These are phyloP conservation scores for Lavandula angustifolia DNA, from an alignment of 257 asterid genomes.

Conservation along the genomic window DNA sequence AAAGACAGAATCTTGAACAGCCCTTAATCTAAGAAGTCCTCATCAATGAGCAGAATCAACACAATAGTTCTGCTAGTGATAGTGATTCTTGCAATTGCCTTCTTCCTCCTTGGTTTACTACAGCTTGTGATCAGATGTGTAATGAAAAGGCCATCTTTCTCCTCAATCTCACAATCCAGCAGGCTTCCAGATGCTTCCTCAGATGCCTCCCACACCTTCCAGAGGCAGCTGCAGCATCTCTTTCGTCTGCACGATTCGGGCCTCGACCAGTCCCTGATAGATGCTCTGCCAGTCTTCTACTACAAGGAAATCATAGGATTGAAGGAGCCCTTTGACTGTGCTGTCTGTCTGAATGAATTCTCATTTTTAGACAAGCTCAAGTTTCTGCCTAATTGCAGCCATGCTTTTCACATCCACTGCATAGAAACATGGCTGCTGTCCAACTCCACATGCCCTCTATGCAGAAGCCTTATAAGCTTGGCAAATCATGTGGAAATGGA, in stretches of 20 bases:
- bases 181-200: constrained; percentile 43
- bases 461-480: constrained; percentile 45
- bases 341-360: constrained; percentile 45
- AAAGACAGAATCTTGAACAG: constrained; percentile 24
- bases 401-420: constrained; percentile 52
- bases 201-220: constrained; percentile 46
- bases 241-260: constrained; percentile 50
- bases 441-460: constrained; percentile 51
- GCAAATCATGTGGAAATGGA: constrained; percentile 12
- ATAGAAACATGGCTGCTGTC: constrained; percentile 53
- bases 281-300: constrained; percentile 43
- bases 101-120: constrained; percentile 55
- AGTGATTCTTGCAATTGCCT: constrained; percentile 52
- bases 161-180: constrained; percentile 55
- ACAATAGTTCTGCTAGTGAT: constrained; percentile 45
- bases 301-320: constrained; percentile 44
- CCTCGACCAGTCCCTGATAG: constrained; percentile 44
- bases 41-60: constrained; percentile 53
- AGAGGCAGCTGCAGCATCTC: constrained; percentile 59
- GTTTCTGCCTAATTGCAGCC: constrained; percentile 43
- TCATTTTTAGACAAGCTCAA: constrained; percentile 45
- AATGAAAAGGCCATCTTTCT: constrained; percentile 45
- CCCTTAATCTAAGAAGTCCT: constrained; percentile 17
- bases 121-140: constrained; percentile 48
- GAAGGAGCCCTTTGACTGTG: constrained; percentile 49